These are phyloP conservation scores for Dendrothele bispora DNA, from an alignment of 768 basidiomycete genomes.

Conservation along the genomic window DNA sequence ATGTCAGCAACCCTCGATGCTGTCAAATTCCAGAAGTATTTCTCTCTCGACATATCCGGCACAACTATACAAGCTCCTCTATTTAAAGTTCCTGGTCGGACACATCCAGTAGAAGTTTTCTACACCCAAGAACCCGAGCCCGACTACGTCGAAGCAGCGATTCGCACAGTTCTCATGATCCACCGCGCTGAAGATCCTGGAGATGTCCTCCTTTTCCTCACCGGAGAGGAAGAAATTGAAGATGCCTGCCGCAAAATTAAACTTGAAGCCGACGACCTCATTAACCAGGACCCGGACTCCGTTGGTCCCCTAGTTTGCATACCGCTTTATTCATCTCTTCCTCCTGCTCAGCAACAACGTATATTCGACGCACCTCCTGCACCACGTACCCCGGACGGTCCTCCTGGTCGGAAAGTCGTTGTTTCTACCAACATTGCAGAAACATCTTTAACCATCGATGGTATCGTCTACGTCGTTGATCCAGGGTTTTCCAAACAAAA, in stretches of 20 bases:
- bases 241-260: slow-evolving; percentile 94
- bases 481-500: slow-evolving; percentile 98
- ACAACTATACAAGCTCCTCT: slow-evolving; percentile 59
- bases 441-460: slow-evolving; percentile 96
- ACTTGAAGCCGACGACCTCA: slow-evolving; percentile 82
- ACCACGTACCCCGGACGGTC: slow-evolving; percentile 58
- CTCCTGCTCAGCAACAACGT: slow-evolving; percentile 91
- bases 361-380: slow-evolving; percentile 91
- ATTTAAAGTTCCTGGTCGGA: slow-evolving; percentile 90
- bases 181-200: slow-evolving; percentile 94
- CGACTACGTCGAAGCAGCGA: slow-evolving; percentile 96
- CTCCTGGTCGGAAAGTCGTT: slow-evolving; percentile 91
- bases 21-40: slow-evolving; percentile 96
- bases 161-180: slow-evolving; percentile 95
- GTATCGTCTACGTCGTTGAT: slow-evolving; percentile 99
- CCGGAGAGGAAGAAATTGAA: slow-evolving; percentile 98
- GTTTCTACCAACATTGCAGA: slow-evolving; percentile 98
- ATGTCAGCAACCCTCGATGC: slow-evolving; percentile 99
- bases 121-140: slow-evolving; percentile 91
- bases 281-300: slow-evolving; percentile 64
- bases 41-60: slow-evolving; percentile 43
- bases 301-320: slow-evolving; percentile 90
- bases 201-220: slow-evolving; percentile 92
- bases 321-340: slow-evolving; percentile 93
- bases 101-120: slow-evolving; percentile 95